Evolutionary conservation across 2,329 filamentous ascomycete species (phyloP), one percentile per base, ranked within the genome.

Genomic region (Alternaria dauci): DNA sequence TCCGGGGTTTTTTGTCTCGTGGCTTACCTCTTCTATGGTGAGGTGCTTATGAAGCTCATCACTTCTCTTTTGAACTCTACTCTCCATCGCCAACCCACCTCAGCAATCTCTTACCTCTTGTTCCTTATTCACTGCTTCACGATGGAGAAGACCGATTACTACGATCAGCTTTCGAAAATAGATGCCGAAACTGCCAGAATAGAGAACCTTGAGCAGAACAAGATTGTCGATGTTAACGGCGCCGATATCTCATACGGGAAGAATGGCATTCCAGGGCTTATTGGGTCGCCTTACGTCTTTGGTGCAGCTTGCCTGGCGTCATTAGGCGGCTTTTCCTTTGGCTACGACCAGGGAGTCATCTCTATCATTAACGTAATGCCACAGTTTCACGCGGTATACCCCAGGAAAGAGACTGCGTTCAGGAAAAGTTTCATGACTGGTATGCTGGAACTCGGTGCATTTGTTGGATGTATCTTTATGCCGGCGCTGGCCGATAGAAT

Each of bases 401-500:
- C 56, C 3, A 30, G 5, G 8, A 25, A 43, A 8, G 38, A 53
- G 48, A 59, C 76, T 3, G 78, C 78, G 18, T 76, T 78, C 64
- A 69, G 66, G 55, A 76, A 74, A 59, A 83, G 52, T 84, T 84
- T 59, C 76, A 81, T 25, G 55, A 73, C 44, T 59, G 47, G 25
- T 5, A 42, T 60, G 38, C 30, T 84, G 52, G 81, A 84, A 56
- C 61, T 84, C 38, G 82, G 81, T 83, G 58, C 61, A 83, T 44
- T 82, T 39, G 30, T 71, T 20, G 68, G 67, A 51, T 63, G 65
- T 7, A 51, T 71, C 52, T 63, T 66, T 39, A 59, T 66, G 41
- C 63, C 61, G 4, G 84, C 79, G 78, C 76, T 84, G 23, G 81
- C 82, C 1, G 83, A 85, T 60, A 80, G 77, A 62, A 80, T 83